Conservation (phyloP, 2,329 filamentous ascomycete species). For the Diplocarpon rosae region DNA sequence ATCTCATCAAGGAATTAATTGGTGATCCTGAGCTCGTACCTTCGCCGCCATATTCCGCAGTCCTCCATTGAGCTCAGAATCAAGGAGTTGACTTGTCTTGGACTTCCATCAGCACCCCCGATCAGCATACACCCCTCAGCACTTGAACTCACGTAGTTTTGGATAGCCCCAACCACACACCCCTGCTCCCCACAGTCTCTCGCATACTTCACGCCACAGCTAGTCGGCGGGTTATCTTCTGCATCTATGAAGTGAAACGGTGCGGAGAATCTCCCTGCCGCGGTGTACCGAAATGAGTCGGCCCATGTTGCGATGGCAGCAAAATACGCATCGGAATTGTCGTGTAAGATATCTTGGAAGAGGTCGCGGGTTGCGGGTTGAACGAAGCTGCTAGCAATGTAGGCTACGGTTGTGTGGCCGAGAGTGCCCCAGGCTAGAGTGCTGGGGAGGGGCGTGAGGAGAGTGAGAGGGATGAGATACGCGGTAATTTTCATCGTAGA, state of each 20-base stretch:
- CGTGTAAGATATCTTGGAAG: conserved; percentile 46
- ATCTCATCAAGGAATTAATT: too few species aligned
- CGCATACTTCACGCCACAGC: conserved; percentile 45
- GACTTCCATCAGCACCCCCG: neutral
- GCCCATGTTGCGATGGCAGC: conserved; percentile 57
- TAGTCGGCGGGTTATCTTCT: conserved; percentile 46
- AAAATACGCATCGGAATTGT: conserved; percentile 45
- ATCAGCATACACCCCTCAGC: too few species aligned
- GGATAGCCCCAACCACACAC: conserved; percentile 43
- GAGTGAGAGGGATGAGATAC: neutral
- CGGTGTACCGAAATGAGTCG: conserved; percentile 50
- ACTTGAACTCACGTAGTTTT: conserved; percentile 27
- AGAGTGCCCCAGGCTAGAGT: conserved; percentile 31
- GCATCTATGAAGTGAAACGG: conserved; percentile 62
- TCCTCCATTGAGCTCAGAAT: conserved; percentile 30
- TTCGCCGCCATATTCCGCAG: conserved; percentile 49
- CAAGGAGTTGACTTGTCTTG: conserved; percentile 21
- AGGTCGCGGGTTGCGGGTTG: conserved; percentile 42
- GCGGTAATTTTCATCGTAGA: neutral
- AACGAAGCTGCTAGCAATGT: conserved; percentile 50
- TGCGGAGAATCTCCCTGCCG: conserved; percentile 49
- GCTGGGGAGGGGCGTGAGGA: conserved; percentile 5
- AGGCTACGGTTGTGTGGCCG: conserved; percentile 55
- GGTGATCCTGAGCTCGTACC: too few species aligned
- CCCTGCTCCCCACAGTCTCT: conserved; percentile 51